Evolutionary conservation across 108 stramenopile species (phyloP), one percentile per base, ranked within the genome.

Genomic region (Skeletonema marinoi): DNA sequence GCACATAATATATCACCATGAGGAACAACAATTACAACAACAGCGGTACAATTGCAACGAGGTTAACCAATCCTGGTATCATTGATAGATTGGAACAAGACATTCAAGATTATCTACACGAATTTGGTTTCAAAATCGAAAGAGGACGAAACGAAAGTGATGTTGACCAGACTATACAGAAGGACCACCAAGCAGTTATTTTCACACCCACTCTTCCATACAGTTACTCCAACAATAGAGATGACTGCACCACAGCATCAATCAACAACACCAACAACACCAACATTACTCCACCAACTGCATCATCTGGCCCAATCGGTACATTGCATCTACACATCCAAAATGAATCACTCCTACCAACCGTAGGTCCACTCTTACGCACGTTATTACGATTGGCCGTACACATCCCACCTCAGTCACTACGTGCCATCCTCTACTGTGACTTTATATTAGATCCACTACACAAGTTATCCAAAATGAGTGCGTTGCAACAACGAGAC

Each of bases 61-160:
- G 19, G 2, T 30, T 84, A 63, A 80, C 83, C 51, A 84, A 84
- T 38, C 83, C 78, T 6, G 83, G 83, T 30, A 84, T 84, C 13
- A 76, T 80, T 48, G 74, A 80, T 60, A 38, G 83, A 32, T 50
- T 84, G 50, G 68, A 76, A 13, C 10, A 56, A n/a, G 83, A 84
- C 32, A 76, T 80, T 42, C 19, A 35, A 38, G 78, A 74, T 48
- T 74, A 81, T 66, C 51, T 81, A 17, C 70, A 62, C 17, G 44
- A 38, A 2, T 74, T 74, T 70, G 80, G 80, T 59, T 81, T 72
- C 63, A 59, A 68, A 17, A 36, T 81, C 32, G 9, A 36, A 36
- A 11, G 72, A 32, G 16, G 32, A 59, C 17, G 25, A 31, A 62
- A 70, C 13, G 21, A 58, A 25, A 25, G 25, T 32, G 42, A 60